Base-by-base conservation (phyloP, 2,329 filamentous ascomycete genomes). In the Ophioceras dolichostomum region DNA sequence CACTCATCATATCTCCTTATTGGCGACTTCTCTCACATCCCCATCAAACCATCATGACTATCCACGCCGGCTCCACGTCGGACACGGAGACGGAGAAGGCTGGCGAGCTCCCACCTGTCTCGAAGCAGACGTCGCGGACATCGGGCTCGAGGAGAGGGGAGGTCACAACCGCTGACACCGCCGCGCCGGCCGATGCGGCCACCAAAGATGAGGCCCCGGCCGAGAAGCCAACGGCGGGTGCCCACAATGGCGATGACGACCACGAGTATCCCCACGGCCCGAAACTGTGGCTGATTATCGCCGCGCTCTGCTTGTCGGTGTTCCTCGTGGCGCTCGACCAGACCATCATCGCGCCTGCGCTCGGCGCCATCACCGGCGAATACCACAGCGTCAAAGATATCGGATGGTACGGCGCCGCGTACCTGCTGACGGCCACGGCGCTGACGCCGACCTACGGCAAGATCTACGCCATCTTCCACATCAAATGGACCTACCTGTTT, bases 361-460 rank as follows among this genome's bases (percentile, higher is more conserved):
- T 40, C 17, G 62, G 62, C 4, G 59, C 62, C 43, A 68, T 68
- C 38, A 64, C 61, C 0, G 49, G 47, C 1, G 46, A 62, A 10
- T 40, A 37, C 35, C 17, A 56, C 53, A 57, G 56, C 19, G 54
- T 40, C 19, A 24, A 31, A 13, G 39, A 40, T 19, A 40, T 40
- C 53, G 10, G 61, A 59, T 73, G 60, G 60, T 65, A 66, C 49
- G 62, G 61, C 41, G 57, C 61, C 5, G 38, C 61, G 3, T 65
- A 65, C 39, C 51, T 65, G n/a, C 55, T 66, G 34, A 65, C 62
- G n/a, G 56, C 54, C 21, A 62, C 61, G 26, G 60, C 61, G 17
- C 51, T 65, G 32, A 59, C 64, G 44, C 61, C 58, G 40, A 60
- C 64, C 49, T 67, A 64, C 39, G 64, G 64, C 34, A 55, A 53